Conservation (phyloP, 2,329 filamentous ascomycete species). For the Fusarium tupiense region DNA sequence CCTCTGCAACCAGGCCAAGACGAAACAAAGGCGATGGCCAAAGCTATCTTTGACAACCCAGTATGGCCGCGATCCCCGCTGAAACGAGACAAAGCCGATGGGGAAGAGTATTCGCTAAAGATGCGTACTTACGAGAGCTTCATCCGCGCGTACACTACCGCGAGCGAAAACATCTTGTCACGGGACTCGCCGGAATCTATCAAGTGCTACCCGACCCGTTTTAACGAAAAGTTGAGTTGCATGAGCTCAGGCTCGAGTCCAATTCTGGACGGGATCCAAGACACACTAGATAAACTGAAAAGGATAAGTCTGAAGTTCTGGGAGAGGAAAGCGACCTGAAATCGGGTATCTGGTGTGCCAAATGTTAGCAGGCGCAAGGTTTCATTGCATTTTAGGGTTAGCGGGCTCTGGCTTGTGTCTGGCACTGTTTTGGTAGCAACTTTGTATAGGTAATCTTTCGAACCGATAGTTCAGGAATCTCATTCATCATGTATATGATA, state of each 20-base stretch:
- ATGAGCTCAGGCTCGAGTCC: rapidly evolving
- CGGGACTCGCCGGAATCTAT: not conserved
- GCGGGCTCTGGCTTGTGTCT: not conserved
- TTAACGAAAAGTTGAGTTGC: not conserved
- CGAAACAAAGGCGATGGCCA: not conserved
- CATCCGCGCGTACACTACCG: not conserved
- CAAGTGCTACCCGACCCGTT: not conserved
- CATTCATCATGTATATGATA: slow-evolving; percentile 23
- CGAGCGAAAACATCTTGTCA: not conserved
- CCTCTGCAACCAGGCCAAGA: not conserved
- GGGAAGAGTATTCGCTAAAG: too few relatives aligned
- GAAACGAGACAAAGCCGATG: not conserved
- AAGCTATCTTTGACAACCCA: slow-evolving; percentile 2
- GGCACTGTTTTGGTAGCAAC: not conserved
- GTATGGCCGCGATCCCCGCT: slow-evolving; percentile 19
- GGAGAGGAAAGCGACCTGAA: not conserved
- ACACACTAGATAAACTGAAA: not conserved
- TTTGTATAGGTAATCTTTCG: slow-evolving; percentile 3
- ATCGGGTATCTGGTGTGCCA: not conserved
- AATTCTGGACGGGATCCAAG: not conserved
- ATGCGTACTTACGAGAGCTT: not conserved
- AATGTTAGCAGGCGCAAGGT: not conserved
- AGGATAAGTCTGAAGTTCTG: not conserved
- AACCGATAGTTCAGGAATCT: slow-evolving; percentile 12
- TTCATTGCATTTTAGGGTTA: not conserved